Base-by-base conservation (phyloP, 208 protist species). In the Acanthamoeba sp. region DNA sequence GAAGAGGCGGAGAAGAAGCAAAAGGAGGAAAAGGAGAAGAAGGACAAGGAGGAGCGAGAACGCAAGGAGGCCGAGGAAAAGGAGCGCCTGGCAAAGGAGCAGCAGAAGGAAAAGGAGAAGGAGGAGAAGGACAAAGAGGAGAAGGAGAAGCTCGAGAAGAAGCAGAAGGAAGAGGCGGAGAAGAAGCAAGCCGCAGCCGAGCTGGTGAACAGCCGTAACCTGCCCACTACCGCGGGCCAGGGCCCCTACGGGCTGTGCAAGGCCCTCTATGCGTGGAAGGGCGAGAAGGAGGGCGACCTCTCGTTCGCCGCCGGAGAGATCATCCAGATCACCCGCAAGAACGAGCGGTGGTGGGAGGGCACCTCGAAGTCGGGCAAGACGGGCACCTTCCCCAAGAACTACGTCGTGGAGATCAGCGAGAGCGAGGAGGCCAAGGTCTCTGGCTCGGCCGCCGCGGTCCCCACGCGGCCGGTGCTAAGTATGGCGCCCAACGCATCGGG, bases 301-400 rank as follows among this genome's bases (percentile, higher is more conserved):
- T 97, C 97, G 92, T 99, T 99, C 94, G 91, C 52, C 4, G 95
- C 95, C 24, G 97, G 97, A 22, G 98, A 98, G 62, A 95, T 98
- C n/a, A 98, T 98, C 76, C 94, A 95, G 36, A 97, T 98, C 50
- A 98, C 96, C 5, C 95, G 92, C 24, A 98, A 98, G 94, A 94
- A 95, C 42, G 97, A 96, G 24, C 97, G 98, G 10, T 98, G 97
- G 95, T 98, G 98, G 98, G 94, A 97, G 73, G 98, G 98, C 45
- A 97, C 97, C 64, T 96, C 97, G 7, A 95, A 90, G 64, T 42
- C 48, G 14, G 71, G 71, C 38, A 7, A 48, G 59, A 69, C 9
- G 36, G 94, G 94, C 42, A 45, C 16, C 38, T 87, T 95, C 64
- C 94, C 94, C 27, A 40, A 52, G 42, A 94, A 88, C 40, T 88